Evolutionary conservation across 1,284 basidiomycete species (phyloP).

Genomic region (Moesziomyces globuligerus): DNA sequence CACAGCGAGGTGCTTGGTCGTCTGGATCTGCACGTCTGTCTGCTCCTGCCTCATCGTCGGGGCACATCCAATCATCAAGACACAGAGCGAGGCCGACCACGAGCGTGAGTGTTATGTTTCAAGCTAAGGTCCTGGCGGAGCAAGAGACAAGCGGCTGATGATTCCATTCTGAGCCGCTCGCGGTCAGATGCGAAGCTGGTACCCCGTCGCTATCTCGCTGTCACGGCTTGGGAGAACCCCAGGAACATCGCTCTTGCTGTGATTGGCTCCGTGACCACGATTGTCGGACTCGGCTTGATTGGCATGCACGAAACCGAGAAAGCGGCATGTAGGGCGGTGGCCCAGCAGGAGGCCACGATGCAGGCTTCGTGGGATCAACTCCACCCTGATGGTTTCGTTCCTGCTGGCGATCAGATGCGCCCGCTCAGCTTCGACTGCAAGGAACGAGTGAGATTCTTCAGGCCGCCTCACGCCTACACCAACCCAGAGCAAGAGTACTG

Average conservation of each 20-base stretch:
- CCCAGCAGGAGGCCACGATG: constrained; percentile 15
- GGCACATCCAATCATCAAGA: constrained; percentile 7
- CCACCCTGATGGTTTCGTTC: constrained; percentile 28
- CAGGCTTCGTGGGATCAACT: constrained; percentile 25
- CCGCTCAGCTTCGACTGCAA: constrained; percentile 28
- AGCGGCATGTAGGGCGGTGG: constrained; percentile 16
- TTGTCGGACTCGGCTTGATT: neutral
- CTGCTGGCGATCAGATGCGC: constrained; percentile 34
- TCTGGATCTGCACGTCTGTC: neutral
- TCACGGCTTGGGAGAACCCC: constrained; percentile 2
- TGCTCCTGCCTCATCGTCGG: neutral
- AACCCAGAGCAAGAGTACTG: constrained; percentile 9
- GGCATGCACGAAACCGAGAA: constrained; percentile 5
- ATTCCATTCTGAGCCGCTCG: too few species aligned
- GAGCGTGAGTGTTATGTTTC: too few species aligned
- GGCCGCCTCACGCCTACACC: constrained; percentile 13
- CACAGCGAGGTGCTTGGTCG: constrained; percentile 1
- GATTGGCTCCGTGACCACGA: neutral
- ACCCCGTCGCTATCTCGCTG: constrained; percentile 5
- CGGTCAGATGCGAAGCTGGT: constrained; percentile 12
- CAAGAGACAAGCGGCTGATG: too few species aligned
- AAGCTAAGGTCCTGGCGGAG: too few species aligned
- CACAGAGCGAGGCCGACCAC: neutral
- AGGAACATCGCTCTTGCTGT: constrained; percentile 1
- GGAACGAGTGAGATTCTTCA: constrained; percentile 8